These are phyloP conservation scores for Epichloe aotearoae DNA, from an alignment of 2,329 filamentous ascomycete species.

Conservation along the genomic window DNA sequence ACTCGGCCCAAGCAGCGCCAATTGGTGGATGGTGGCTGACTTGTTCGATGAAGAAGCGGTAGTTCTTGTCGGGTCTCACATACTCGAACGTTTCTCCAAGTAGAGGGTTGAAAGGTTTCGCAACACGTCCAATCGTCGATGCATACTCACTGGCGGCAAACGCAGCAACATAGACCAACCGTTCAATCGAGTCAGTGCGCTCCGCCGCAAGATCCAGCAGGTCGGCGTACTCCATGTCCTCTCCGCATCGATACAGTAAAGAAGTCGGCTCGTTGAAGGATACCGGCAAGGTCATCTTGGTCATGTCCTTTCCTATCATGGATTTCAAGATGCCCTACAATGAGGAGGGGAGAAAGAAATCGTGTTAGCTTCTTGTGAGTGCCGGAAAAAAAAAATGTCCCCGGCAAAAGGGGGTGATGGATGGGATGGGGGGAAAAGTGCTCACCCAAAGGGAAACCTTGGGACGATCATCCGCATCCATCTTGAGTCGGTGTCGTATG, in stretches of 20 bases:
- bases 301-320: constrained; percentile 99
- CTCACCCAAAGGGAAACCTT: constrained; percentile 93
- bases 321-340: constrained; percentile 84
- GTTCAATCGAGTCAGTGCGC: constrained; percentile 74
- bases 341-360: neutral
- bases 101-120: constrained; percentile 95
- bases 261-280: constrained; percentile 99
- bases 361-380: neutral
- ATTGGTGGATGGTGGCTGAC: constrained; percentile 95
- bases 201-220: constrained; percentile 81
- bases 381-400: no score
- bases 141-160: constrained; percentile 96
- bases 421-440: constrained; percentile 5
- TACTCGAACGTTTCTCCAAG: constrained; percentile 97
- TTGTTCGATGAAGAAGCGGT: constrained; percentile 97
- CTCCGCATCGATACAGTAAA: constrained; percentile 81
- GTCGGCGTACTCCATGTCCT: constrained; percentile 97
- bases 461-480: constrained; percentile 84
- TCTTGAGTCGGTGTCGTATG: constrained; percentile 62
- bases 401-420: no score
- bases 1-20: constrained; percentile 85
- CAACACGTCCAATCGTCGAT: constrained; percentile 89
- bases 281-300: constrained; percentile 96
- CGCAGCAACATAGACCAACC: constrained; percentile 85
- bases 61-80: constrained; percentile 87